A percentile compares a stretch with the other conserved stretches of the same genome.
Conservation (phyloP, 148 eudicot species). For the Beta vulgaris region DNA sequence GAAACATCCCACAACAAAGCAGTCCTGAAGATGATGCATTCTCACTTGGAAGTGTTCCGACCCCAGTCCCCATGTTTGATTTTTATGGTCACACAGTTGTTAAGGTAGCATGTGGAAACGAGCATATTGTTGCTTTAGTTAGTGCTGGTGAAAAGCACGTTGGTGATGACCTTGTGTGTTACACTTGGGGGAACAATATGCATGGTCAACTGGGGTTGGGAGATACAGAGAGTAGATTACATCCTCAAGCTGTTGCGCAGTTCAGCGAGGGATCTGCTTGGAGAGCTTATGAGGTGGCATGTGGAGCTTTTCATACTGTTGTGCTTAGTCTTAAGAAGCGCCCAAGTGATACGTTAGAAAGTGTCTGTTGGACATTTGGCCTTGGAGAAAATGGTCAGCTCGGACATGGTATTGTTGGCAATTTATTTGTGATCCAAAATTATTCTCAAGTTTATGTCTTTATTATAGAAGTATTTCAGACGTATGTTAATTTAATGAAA, state of each 20-base stretch:
- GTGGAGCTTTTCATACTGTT: conserved; percentile 79
- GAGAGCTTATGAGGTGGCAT: conserved; percentile 64
- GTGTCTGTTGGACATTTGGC: conserved; percentile 85
- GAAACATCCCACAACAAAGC: conserved; percentile 64
- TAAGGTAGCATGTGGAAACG: conserved; percentile 91
- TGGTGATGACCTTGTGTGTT: conserved; percentile 68
- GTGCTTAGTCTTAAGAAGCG: conserved; percentile 53
- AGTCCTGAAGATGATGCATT: conserved; percentile 35
- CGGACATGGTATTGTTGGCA: conserved; percentile 47
- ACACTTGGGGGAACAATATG: conserved; percentile 75
- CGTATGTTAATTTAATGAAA: background rate
- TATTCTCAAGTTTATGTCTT: background rate
- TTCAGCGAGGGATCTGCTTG: conserved; percentile 50
- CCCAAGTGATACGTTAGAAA: conserved; percentile 43
- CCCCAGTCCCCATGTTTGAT: conserved; percentile 56
- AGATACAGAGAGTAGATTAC: conserved; percentile 51
- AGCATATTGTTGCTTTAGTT: conserved; percentile 77
- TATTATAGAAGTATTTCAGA: background rate
- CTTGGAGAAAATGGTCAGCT: conserved; percentile 86
- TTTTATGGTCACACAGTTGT: conserved; percentile 82
- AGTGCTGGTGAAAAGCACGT: conserved; percentile 53
- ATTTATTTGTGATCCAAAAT: background rate
- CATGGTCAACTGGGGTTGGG: conserved; percentile 89
- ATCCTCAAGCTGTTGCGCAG: conserved; percentile 47
- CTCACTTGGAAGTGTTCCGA: conserved; percentile 36